Percentiles rank a stretch among this genome's conserved stretches.
These are phyloP conservation scores for Trametes punicea DNA, from an alignment of 768 basidiomycete species.

Conservation along the genomic window DNA sequence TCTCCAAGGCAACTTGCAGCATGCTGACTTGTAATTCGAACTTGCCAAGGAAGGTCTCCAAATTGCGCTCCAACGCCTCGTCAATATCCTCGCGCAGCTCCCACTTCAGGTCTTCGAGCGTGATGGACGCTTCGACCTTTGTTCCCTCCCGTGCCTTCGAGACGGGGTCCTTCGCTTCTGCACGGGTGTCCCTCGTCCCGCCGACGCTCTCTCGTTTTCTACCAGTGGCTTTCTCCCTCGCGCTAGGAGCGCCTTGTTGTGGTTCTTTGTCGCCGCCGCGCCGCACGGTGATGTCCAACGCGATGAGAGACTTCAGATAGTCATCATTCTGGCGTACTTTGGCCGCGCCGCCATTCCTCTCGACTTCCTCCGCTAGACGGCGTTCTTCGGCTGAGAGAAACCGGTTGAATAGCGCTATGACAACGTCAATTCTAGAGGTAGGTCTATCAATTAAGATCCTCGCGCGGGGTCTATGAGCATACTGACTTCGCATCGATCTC, in stretches of 20 bases:
- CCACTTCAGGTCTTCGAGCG: background rate
- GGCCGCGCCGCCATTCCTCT: background rate
- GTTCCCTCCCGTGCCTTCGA: background rate
- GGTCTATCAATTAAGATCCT: background rate
- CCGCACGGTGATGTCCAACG: background rate
- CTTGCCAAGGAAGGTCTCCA: slow-evolving; percentile 1
- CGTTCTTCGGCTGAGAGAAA: background rate
- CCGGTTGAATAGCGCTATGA: background rate
- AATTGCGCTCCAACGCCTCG: background rate
- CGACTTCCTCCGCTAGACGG: background rate
- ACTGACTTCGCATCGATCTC: slow-evolving; percentile 12
- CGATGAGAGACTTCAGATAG: background rate
- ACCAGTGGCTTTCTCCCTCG: background rate
- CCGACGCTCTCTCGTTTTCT: background rate
- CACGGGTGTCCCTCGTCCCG: background rate
- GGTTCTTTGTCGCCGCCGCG: background rate
- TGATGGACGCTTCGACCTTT: background rate
- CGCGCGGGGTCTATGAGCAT: background rate
- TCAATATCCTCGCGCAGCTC: slow-evolving; percentile 4
- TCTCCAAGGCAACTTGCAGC: background rate
- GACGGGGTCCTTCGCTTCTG: background rate
- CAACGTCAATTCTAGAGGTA: background rate
- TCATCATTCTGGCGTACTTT: background rate
- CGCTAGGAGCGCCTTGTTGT: background rate
- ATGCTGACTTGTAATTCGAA: background rate